A percentile compares a stretch with the other conserved stretches of the same genome.
phyloP scores from a whole-genome alignment of 306 rosid genomes.

The Canavalia ensiformis region DNA sequence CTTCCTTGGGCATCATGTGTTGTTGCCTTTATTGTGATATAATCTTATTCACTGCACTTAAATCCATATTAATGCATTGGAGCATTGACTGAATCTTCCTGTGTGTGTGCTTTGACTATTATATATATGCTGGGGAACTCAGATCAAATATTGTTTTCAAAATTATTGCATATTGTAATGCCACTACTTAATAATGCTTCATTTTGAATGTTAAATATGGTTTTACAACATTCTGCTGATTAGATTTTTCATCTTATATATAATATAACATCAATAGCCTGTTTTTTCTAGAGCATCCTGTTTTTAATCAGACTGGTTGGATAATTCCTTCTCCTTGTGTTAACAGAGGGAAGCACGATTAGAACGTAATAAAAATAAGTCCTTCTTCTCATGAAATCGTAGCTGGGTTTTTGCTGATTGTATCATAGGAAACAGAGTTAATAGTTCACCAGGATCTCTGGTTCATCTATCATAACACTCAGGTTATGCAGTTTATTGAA shows the following conservation, averaged over 20 bases:
- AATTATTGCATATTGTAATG: constrained; percentile 4
- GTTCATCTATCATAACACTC: constrained; percentile 29
- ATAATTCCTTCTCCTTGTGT: constrained; percentile 45
- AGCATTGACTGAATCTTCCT: neutral
- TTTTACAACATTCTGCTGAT: constrained; percentile 8
- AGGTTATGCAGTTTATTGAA: constrained; percentile 33
- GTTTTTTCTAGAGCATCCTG: neutral
- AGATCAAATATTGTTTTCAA: constrained; percentile 24
- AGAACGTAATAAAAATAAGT: constrained; percentile 82
- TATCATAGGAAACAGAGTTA: constrained; percentile 28
- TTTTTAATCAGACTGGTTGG: constrained; percentile 19
- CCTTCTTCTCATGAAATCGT: constrained; percentile 79
- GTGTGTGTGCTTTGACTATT: constrained; percentile 3
- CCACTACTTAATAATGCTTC: constrained; percentile 17
- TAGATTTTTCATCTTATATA: neutral
- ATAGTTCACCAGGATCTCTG: neutral
- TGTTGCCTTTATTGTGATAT: constrained; percentile 13
- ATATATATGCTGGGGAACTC: neutral
- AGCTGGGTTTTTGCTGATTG: constrained; percentile 31
- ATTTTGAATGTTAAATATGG: constrained; percentile 17
- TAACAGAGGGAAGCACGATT: constrained; percentile 90
- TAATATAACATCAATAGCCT: neutral
- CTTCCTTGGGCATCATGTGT: constrained; percentile 1
- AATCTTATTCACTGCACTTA: neutral
- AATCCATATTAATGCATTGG: constrained; percentile 12